phyloP scores from a whole-genome alignment of 2,329 filamentous ascomycete species.

The Aspergillus sp. region DNA sequence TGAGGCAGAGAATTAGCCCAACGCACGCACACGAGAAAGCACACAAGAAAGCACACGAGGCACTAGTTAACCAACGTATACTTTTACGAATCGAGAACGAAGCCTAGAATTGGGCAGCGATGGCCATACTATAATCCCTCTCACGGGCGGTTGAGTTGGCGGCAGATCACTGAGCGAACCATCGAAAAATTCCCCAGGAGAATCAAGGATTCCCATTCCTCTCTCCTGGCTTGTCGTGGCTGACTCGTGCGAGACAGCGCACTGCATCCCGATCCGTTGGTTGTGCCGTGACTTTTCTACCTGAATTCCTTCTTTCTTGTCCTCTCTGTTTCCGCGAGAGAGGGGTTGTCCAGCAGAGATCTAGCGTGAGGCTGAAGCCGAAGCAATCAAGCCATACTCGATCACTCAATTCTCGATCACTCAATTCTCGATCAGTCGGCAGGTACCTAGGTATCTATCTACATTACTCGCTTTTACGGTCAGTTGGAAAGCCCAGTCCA shows the following conservation, averaged over 20 bases:
- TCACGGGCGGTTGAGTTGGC: slow-evolving; percentile 18
- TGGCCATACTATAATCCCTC: neutral
- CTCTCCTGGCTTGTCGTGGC: neutral
- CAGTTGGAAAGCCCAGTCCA: neutral
- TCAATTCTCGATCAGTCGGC: neutral
- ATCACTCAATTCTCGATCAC: neutral
- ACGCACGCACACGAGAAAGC: too few relatives aligned
- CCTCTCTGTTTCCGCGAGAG: neutral
- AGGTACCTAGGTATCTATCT: neutral
- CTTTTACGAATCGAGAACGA: slow-evolving; percentile 14
- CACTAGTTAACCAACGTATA: neutral
- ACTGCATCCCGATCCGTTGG: neutral
- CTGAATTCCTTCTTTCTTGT: slow-evolving; percentile 3
- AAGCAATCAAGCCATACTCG: slow-evolving; percentile 1
- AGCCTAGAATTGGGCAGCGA: slow-evolving; percentile 25
- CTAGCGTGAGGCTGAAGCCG: neutral
- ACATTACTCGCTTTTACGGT: neutral
- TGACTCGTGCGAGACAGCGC: slow-evolving; percentile 6
- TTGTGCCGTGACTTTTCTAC: neutral
- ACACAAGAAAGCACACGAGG: too few relatives aligned
- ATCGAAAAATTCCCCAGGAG: neutral
- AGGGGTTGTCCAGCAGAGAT: neutral
- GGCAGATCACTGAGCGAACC: slow-evolving; percentile 1
- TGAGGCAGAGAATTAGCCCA: neutral
- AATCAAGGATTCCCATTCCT: neutral